phyloP scores from a whole-genome alignment of 306 rosid species.

The Corylus americana region DNA sequence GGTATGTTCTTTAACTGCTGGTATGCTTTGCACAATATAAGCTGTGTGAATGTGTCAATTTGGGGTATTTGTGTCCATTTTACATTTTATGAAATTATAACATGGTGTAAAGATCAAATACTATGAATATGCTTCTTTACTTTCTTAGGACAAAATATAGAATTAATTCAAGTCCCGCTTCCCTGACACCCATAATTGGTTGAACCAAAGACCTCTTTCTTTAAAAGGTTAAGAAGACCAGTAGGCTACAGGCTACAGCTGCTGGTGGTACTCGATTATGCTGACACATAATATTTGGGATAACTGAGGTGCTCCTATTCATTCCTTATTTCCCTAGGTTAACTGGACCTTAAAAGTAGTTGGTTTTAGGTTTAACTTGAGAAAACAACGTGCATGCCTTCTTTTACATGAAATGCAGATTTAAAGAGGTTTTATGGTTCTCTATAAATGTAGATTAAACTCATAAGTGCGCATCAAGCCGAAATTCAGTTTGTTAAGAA shows the following conservation, averaged over 20 bases:
- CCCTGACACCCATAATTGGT: neutral
- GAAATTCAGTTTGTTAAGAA: slow-evolving; percentile 59
- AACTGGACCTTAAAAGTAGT: neutral
- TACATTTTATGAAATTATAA: neutral
- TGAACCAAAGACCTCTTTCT: neutral
- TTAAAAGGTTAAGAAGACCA: neutral
- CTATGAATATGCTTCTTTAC: neutral
- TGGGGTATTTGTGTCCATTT: neutral
- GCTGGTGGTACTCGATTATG: neutral
- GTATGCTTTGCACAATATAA: neutral
- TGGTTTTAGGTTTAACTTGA: neutral
- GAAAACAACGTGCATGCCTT: neutral
- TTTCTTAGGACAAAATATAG: neutral
- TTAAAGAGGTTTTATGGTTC: slow-evolving; percentile 8
- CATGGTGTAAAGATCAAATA: neutral
- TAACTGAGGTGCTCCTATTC: neutral
- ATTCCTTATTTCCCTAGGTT: neutral
- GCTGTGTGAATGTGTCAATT: neutral
- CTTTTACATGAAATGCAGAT: neutral
- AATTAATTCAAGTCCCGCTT: neutral
- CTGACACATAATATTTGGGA: neutral
- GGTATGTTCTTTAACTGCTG: slow-evolving; percentile 45
- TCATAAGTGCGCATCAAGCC: slow-evolving; percentile 50
- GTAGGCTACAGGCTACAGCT: neutral
- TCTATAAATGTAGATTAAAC: slow-evolving; percentile 56